phyloP scores from a whole-genome alignment of 225 moss, liverwort and hornwort species.

The Takakia lepidozioides region DNA sequence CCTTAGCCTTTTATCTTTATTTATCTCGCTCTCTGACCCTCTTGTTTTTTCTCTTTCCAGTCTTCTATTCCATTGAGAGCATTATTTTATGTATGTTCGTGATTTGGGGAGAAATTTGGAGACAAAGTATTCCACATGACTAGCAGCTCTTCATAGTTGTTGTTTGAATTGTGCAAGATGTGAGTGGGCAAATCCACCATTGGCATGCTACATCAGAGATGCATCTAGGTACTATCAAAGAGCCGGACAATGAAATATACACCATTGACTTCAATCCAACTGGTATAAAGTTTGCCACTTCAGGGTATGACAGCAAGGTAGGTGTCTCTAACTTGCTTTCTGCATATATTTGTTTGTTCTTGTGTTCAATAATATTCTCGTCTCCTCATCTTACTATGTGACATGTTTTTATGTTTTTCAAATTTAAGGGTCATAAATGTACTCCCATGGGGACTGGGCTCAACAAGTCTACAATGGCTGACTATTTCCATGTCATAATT shows the following conservation, averaged over 20 bases:
- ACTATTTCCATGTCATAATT: neutral
- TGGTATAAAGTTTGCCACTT: slow-evolving; percentile 60
- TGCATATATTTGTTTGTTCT: neutral
- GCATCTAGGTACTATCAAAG: slow-evolving; percentile 40
- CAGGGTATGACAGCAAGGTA: slow-evolving; percentile 72
- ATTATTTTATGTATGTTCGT: neutral
- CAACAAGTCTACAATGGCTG: neutral
- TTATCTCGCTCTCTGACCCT: no score
- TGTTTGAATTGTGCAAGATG: slow-evolving; percentile 27
- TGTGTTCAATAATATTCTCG: neutral
- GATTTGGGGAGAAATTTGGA: neutral
- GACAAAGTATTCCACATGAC: neutral
- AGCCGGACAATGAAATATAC: slow-evolving; percentile 50
- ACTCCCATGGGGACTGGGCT: neutral
- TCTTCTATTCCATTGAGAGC: neutral
- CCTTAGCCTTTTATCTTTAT: no score
- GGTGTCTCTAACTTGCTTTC: neutral
- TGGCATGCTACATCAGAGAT: slow-evolving; percentile 89
- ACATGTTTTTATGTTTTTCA: neutral
- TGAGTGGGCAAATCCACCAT: slow-evolving; percentile 58
- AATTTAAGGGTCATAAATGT: neutral
- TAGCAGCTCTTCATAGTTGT: neutral
- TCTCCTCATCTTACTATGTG: neutral
- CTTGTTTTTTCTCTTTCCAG: neutral
- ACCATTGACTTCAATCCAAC: slow-evolving; percentile 48